phyloP scores from a whole-genome alignment of 805 yeast genomes.

The Zygosaccharomyces pseudorouxii region DNA sequence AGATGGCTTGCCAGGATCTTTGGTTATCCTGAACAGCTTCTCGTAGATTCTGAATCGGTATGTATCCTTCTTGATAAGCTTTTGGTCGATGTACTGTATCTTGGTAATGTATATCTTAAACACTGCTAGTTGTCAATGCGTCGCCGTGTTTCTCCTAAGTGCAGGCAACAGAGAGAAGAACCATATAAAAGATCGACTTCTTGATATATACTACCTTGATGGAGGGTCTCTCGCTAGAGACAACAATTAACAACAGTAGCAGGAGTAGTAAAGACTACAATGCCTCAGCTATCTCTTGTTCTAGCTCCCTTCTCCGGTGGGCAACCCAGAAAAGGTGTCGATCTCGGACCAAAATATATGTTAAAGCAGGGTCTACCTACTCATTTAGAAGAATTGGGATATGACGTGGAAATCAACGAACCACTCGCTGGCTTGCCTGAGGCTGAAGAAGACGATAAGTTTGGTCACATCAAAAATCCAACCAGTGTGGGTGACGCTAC shows the following conservation, averaged over 20 bases:
- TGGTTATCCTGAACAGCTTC: not conserved
- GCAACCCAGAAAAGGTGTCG: slow-evolving; percentile 91
- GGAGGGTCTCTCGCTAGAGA: not conserved
- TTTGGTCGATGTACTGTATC: not conserved
- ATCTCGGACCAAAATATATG: slow-evolving; percentile 82
- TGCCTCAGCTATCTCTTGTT: slow-evolving; percentile 55
- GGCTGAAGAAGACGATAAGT: slow-evolving; percentile 46
- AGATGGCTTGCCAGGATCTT: not conserved
- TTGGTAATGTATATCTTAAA: not conserved
- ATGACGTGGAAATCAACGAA: slow-evolving; percentile 52
- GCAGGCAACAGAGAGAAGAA: slow-evolving; percentile 15
- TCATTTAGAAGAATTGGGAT: slow-evolving; percentile 64
- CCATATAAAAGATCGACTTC: not conserved
- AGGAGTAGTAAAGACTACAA: not conserved
- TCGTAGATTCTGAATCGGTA: not conserved
- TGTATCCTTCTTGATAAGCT: not conserved
- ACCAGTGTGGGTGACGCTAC: slow-evolving; percentile 72
- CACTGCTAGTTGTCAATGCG: not conserved
- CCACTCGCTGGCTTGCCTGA: slow-evolving; percentile 50
- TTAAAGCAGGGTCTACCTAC: slow-evolving; percentile 63
- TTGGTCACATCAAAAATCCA: slow-evolving; percentile 63
- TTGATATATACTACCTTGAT: not conserved
- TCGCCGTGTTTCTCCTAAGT: slow-evolving; percentile 8
- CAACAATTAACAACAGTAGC: not conserved
- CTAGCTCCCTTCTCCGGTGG: slow-evolving; percentile 96